Percentiles rank a stretch among this genome's conserved stretches.
Evolutionary conservation across 2,329 filamentous ascomycete genomes (phyloP).

Genomic region (Ophiosphaerella narmari): DNA sequence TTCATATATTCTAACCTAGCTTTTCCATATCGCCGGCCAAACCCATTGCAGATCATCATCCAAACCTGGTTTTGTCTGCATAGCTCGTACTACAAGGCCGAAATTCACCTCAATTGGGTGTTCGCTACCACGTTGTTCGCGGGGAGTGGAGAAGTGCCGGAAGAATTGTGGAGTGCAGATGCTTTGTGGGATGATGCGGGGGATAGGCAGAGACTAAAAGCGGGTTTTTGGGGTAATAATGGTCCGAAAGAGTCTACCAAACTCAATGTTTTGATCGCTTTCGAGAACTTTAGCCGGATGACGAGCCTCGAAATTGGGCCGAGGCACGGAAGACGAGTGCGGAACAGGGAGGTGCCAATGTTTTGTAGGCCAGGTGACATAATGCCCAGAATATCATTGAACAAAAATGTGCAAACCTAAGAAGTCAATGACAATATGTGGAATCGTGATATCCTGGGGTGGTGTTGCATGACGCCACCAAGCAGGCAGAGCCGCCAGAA

Average conservation of each 20-base stretch:
- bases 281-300: conserved; percentile 1
- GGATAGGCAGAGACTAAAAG: not conserved
- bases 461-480: not conserved
- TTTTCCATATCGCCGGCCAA: not conserved
- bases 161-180: conserved; percentile 7
- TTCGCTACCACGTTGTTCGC: not conserved
- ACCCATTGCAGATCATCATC: not conserved
- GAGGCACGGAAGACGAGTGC: conserved; percentile 3
- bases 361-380: not conserved
- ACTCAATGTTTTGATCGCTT: not conserved
- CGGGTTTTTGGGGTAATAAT: conserved; percentile 2
- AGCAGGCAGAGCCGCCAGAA: too few relatives aligned
- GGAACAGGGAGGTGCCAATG: not conserved
- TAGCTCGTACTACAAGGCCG: not conserved
- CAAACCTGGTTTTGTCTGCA: not conserved
- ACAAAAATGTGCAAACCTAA: not conserved
- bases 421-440: not conserved
- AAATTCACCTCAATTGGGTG: not conserved
- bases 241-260: not conserved
- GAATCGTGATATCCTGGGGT: not conserved
- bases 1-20: not conserved
- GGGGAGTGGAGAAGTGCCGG: conserved; percentile 4
- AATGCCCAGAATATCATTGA: not conserved
- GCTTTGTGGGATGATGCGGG: not conserved
- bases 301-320: not conserved